Conservation (phyloP, 129 eudicot genomes). For the Oenanthe sinensis region DNA sequence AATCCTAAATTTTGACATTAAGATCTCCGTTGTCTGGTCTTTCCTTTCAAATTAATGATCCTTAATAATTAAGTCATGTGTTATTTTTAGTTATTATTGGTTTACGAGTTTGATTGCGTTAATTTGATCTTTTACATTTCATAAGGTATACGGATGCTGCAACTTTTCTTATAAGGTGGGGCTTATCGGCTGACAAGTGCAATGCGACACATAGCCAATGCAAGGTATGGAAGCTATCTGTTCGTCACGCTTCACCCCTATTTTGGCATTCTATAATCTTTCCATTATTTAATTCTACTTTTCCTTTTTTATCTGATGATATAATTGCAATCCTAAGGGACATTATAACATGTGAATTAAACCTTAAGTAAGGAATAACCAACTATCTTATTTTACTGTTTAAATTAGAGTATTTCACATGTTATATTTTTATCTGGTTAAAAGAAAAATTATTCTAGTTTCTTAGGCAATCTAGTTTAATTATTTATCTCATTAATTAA, state of each 20-base stretch:
- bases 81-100: not conserved
- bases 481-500: not conserved
- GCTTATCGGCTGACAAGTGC: constrained; percentile 74
- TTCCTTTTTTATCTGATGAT: not conserved
- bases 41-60: not conserved
- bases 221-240: constrained; percentile 39
- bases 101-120: not conserved
- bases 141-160: constrained; percentile 82
- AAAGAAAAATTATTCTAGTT: not conserved
- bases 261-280: not conserved
- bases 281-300: not conserved
- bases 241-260: not conserved
- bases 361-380: not conserved
- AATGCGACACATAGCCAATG: constrained; percentile 90
- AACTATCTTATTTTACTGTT: not conserved
- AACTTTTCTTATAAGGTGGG: constrained; percentile 65
- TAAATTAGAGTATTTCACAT: not conserved
- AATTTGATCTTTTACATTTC: constrained; percentile 10
- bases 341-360: not conserved
- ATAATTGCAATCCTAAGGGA: not conserved
- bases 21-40: not conserved
- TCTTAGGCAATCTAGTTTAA: not conserved
- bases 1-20: not conserved
- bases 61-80: not conserved
- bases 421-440: not conserved